Conservation (phyloP, 2,329 filamentous ascomycete species). For the Alternaria ventricosa region DNA sequence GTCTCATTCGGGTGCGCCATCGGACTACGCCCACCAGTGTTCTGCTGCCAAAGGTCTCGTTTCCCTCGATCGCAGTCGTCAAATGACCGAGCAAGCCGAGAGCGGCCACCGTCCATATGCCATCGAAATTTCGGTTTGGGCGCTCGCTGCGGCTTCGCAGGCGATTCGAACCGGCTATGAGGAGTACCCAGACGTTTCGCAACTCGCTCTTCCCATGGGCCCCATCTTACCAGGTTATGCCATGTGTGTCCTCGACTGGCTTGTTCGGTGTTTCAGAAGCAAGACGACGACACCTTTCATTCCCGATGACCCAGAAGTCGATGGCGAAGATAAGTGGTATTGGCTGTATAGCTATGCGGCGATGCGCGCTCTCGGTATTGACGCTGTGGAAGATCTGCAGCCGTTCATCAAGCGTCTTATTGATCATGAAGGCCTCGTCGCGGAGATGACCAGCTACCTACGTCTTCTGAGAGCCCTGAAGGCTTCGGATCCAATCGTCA, state of each 20-base stretch:
- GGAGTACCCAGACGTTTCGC: not conserved
- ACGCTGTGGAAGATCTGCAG: conserved; percentile 3
- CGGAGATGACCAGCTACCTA: not conserved
- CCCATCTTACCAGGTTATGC: conserved; percentile 7
- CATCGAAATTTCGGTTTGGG: conserved; percentile 9
- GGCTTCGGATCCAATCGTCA: not conserved
- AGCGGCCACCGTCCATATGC: not conserved
- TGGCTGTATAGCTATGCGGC: conserved; percentile 14
- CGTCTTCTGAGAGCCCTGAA: not conserved
- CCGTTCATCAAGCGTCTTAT: conserved; percentile 2
- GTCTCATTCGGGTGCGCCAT: not conserved
- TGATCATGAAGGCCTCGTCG: not conserved
- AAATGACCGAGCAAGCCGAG: conserved; percentile 8
- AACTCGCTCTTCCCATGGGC: not conserved
- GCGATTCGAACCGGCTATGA: not conserved
- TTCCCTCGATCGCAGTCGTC: conserved; percentile 1
- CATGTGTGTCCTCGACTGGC: conserved; percentile 16
- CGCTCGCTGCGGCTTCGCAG: conserved; percentile 5
- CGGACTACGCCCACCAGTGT: conserved; percentile 3
- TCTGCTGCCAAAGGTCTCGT: conserved; percentile 5
- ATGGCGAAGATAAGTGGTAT: conserved; percentile 9
- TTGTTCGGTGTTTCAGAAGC: not conserved
- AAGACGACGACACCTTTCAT: conserved; percentile 4
- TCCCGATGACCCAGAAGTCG: not conserved
- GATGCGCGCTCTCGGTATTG: conserved; percentile 10